Evolutionary conservation across 306 rosid genomes (phyloP).

Genomic region (Quercus robur): DNA sequence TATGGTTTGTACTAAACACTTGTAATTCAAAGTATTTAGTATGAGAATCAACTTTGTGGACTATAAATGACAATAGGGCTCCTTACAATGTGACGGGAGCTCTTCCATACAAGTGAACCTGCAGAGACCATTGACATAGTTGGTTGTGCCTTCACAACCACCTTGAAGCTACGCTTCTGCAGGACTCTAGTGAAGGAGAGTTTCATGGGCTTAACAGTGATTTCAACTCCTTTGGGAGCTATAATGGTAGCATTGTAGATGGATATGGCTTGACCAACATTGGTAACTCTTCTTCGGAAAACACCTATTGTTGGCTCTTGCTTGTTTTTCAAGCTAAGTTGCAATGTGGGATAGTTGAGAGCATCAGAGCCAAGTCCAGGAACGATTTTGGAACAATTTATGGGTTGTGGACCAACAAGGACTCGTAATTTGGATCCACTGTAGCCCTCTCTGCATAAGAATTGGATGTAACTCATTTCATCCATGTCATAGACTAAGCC

Average conservation of each 20-base stretch:
- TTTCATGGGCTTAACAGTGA: constrained; percentile 49
- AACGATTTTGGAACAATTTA: constrained; percentile 62
- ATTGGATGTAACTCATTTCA: constrained; percentile 56
- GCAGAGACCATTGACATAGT: constrained; percentile 37
- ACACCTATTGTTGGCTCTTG: constrained; percentile 30
- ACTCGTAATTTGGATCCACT: constrained; percentile 39
- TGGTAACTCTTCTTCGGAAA: constrained; percentile 67
- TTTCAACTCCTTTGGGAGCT: constrained; percentile 61
- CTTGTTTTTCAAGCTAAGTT: constrained; percentile 38
- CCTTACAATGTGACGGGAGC: constrained; percentile 45
- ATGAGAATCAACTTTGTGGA: too few species aligned
- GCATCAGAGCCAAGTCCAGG: constrained; percentile 70
- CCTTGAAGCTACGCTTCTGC: constrained; percentile 67
- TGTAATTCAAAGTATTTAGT: too few species aligned
- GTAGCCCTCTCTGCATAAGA: constrained; percentile 80
- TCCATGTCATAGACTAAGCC: constrained; percentile 78
- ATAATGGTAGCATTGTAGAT: constrained; percentile 52
- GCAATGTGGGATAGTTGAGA: constrained; percentile 77
- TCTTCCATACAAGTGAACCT: constrained; percentile 63
- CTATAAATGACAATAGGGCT: constrained; percentile 61
- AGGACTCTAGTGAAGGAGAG: constrained; percentile 38
- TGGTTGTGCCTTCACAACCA: constrained; percentile 62
- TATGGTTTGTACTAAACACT: too few species aligned
- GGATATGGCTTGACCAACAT: constrained; percentile 58
- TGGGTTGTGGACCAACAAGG: constrained; percentile 41